Conservation (phyloP, 768 basidiomycete genomes). For the Polyporus arcularius region DNA sequence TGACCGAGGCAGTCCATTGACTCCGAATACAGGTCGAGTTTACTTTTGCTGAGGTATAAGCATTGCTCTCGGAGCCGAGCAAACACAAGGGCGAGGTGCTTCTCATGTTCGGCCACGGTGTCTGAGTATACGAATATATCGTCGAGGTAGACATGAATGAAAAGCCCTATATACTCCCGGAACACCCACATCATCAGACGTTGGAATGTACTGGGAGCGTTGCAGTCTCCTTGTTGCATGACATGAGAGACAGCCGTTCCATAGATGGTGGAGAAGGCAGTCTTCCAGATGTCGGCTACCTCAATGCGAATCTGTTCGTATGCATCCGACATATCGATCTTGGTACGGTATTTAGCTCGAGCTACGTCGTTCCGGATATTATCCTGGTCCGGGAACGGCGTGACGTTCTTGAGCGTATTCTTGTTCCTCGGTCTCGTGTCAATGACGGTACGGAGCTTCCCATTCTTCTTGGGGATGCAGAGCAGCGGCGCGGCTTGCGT, state of each 20-base stretch:
- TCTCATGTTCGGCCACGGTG: constrained; percentile 40
- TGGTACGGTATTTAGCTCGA: too few species aligned
- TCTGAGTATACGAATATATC: constrained; percentile 44
- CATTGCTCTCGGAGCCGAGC: constrained; percentile 25
- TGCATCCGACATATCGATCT: constrained; percentile 1
- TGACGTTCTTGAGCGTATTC: too few species aligned
- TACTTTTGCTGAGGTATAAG: constrained; percentile 36
- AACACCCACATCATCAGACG: constrained; percentile 44
- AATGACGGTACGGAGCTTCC: too few species aligned
- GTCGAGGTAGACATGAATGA: constrained; percentile 46
- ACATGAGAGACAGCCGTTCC: constrained; percentile 39
- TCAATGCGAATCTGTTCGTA: constrained; percentile 44
- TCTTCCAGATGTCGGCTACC: constrained; percentile 32
- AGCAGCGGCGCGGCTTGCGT: too few species aligned
- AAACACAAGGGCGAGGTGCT: constrained; percentile 37
- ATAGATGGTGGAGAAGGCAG: constrained; percentile 36
- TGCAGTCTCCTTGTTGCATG: constrained; percentile 48
- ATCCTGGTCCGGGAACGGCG: too few species aligned
- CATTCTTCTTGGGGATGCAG: too few species aligned
- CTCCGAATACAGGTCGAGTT: constrained; percentile 34
- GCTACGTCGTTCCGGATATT: too few species aligned
- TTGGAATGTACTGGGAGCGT: constrained; percentile 49
- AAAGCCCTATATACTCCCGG: constrained; percentile 36
- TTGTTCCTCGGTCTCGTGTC: too few species aligned
- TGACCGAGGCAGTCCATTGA: constrained; percentile 42